Conservation (phyloP, 2,329 filamentous ascomycete species). For the Pseudogymnoascus sp. region DNA sequence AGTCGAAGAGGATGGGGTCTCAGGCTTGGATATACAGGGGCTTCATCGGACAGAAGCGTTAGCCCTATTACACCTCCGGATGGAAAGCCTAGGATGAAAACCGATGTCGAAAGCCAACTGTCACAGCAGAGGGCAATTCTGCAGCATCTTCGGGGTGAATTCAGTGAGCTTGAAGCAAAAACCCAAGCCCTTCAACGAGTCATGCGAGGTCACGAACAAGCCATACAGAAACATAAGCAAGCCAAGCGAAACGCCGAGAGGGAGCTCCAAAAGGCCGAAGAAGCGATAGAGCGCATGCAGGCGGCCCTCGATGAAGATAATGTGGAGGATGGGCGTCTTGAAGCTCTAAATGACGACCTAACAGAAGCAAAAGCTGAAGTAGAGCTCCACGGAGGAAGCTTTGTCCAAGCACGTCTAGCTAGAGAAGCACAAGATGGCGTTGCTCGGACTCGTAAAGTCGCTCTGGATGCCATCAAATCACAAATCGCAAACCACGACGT, state of each 20-base stretch:
- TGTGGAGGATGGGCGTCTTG: conserved; percentile 60
- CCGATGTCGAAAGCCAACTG: conserved; percentile 64
- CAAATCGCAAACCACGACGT: conserved; percentile 30
- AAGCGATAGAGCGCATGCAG: conserved; percentile 44
- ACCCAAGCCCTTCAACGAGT: conserved; percentile 26
- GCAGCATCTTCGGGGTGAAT: conserved; percentile 48
- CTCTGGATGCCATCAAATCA: conserved; percentile 34
- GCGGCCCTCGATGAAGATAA: conserved; percentile 60
- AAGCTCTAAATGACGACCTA: conserved; percentile 51
- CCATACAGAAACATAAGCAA: conserved; percentile 44
- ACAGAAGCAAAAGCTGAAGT: conserved; percentile 40
- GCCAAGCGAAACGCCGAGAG: conserved; percentile 43
- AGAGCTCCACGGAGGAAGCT: conserved; percentile 47
- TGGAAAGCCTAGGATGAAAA: conserved; percentile 63
- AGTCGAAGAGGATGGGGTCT: conserved; percentile 52
- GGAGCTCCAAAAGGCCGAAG: conserved; percentile 52
- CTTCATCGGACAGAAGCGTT: conserved; percentile 41
- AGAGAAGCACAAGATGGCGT: conserved; percentile 43
- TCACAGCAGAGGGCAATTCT: conserved; percentile 42
- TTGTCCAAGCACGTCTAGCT: conserved; percentile 43
- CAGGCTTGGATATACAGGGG: conserved; percentile 45
- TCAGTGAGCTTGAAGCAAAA: conserved; percentile 37
- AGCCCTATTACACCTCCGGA: conserved; percentile 36
- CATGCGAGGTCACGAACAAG: conserved; percentile 35
- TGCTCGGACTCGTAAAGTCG: conserved; percentile 29